A percentile compares a stretch with the other conserved stretches of the same genome.
Conservation (phyloP, 208 protist genomes). For the Crithidia fasciculata region DNA sequence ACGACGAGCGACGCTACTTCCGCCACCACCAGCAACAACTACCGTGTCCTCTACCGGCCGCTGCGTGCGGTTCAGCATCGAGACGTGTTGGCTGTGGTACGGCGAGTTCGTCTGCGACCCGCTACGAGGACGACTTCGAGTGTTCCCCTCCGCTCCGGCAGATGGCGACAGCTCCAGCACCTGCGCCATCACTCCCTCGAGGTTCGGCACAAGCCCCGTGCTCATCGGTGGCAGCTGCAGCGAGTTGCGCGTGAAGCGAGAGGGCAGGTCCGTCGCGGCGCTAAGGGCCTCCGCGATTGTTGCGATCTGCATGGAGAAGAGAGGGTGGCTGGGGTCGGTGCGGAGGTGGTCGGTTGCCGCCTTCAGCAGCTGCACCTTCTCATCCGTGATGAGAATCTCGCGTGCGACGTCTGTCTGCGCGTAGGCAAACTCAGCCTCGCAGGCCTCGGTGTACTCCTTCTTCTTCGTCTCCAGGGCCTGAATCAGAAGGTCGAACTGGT, state of each 20-base stretch:
- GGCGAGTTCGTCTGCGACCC: constrained; percentile 13
- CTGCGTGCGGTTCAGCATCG: background rate
- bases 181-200: constrained; percentile 75
- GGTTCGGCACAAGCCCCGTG: constrained; percentile 61
- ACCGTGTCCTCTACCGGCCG: constrained; percentile 14
- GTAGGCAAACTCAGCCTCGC: constrained; percentile 73
- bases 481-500: constrained; percentile 83
- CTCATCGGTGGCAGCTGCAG: constrained; percentile 51
- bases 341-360: constrained; percentile 76
- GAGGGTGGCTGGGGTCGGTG: constrained; percentile 48
- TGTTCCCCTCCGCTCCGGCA: background rate
- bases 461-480: constrained; percentile 75
- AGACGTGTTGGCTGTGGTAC: constrained; percentile 9
- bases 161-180: constrained; percentile 52
- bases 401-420: constrained; percentile 68
- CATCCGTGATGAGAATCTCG: constrained; percentile 77
- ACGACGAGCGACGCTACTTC: background rate
- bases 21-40: background rate
- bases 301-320: constrained; percentile 89
- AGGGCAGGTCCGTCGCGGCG: constrained; percentile 48
- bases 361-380: constrained; percentile 75
- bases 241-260: constrained; percentile 51
- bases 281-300: constrained; percentile 80
- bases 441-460: constrained; percentile 74
- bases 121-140: background rate